Percentiles rank a stretch among this genome's conserved stretches.
phyloP scores from a whole-genome alignment of 345 rosid genomes.

The Firmiana major region DNA sequence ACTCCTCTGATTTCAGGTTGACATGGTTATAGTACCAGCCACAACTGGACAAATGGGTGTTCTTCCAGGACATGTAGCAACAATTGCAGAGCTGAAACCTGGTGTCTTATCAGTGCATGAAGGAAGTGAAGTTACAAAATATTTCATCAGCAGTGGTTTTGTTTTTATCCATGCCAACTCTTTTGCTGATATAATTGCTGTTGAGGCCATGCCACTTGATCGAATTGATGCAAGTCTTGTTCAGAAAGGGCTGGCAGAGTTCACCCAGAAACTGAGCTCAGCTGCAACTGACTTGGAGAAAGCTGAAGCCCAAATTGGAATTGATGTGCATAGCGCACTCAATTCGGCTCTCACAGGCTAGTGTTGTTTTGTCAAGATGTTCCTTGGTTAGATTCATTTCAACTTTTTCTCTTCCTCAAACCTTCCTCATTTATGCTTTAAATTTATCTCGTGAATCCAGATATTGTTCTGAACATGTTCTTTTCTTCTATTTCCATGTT shows the following conservation, averaged over 20 bases:
- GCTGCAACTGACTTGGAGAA: constrained; percentile 51
- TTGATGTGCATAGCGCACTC: constrained; percentile 48
- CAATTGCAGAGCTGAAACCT: constrained; percentile 61
- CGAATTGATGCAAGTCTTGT: constrained; percentile 42
- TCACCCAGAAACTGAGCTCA: constrained; percentile 46
- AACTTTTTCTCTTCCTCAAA: not conserved
- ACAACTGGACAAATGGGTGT: constrained; percentile 69
- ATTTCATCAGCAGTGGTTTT: constrained; percentile 61
- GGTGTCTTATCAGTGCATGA: constrained; percentile 63
- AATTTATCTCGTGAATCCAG: not conserved
- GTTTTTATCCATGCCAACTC: constrained; percentile 57
- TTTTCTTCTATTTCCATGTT: not conserved
- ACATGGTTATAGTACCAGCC: constrained; percentile 67
- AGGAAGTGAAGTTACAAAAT: constrained; percentile 45
- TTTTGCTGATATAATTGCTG: constrained; percentile 43
- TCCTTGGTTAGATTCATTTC: not conserved
- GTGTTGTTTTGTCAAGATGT: not conserved
- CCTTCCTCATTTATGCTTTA: not conserved
- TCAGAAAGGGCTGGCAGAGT: constrained; percentile 57
- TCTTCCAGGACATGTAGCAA: constrained; percentile 54
- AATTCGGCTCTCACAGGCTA: constrained; percentile 35
- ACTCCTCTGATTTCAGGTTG: constrained; percentile 34
- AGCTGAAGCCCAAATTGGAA: constrained; percentile 60
- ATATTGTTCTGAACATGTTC: not conserved
- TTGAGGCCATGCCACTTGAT: constrained; percentile 53